Percentiles rank a stretch among this genome's conserved stretches.
These are phyloP conservation scores for Teratosphaeria pseudoeucalypti DNA, from an alignment of 2,329 filamentous ascomycete species.

Conservation along the genomic window DNA sequence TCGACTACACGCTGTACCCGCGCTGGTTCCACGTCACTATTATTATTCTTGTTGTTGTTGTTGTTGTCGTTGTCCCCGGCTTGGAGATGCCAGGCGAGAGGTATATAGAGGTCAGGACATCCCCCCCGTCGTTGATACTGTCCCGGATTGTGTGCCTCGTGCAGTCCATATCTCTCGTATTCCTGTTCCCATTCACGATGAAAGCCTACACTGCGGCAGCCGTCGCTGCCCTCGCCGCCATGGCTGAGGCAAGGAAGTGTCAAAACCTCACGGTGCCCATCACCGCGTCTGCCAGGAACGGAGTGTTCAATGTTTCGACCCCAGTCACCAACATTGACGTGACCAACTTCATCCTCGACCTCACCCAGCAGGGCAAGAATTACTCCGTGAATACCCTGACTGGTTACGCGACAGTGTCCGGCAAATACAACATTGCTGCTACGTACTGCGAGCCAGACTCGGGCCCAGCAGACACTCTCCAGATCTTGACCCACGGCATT, in stretches of 20 bases:
- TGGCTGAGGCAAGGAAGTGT: conserved; percentile 27
- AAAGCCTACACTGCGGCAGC: conserved; percentile 14
- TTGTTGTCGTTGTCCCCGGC: not conserved
- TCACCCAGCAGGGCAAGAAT: conserved; percentile 42
- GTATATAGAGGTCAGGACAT: not conserved
- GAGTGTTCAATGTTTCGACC: conserved; percentile 39
- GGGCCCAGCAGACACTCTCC: conserved; percentile 30
- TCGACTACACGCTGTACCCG: not conserved
- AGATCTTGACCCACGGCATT: conserved; percentile 45
- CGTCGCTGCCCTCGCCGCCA: conserved; percentile 12
- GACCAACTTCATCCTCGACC: conserved; percentile 44
- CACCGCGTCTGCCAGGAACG: conserved; percentile 44
- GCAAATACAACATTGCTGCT: conserved; percentile 48
- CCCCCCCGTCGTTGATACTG: not conserved
- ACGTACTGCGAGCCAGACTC: conserved; percentile 51
- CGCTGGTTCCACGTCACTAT: not conserved
- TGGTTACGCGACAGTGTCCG: conserved; percentile 42
- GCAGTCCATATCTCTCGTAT: not conserved
- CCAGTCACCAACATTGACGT: conserved; percentile 44
- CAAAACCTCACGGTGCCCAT: conserved; percentile 48
- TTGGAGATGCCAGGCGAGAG: not conserved
- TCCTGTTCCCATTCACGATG: conserved; percentile 9
- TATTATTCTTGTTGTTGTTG: not conserved
- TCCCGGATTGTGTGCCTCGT: not conserved
- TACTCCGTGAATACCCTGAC: conserved; percentile 35